Conservation (phyloP, 2,329 filamentous ascomycete genomes). For the Colletotrichum phormii region DNA sequence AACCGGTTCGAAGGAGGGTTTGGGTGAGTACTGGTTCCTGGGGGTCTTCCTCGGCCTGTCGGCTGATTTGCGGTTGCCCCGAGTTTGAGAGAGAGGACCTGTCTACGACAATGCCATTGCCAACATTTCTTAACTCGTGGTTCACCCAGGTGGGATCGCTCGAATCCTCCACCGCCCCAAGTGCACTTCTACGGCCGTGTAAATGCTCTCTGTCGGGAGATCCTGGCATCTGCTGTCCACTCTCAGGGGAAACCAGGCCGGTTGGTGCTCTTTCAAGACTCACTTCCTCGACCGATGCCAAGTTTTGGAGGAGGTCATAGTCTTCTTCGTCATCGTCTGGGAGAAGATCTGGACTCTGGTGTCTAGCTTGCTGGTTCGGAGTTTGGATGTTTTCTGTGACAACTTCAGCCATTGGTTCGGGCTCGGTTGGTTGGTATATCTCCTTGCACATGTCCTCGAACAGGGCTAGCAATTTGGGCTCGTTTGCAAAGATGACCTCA, state of each 20-base stretch:
- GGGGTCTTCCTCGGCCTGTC: not conserved
- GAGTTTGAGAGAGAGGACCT: not conserved
- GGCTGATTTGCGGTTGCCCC: not conserved
- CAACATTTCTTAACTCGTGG: not conserved
- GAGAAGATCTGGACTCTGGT: not conserved
- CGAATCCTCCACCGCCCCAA: not conserved
- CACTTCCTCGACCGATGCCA: too few species aligned
- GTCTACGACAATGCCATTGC: not conserved
- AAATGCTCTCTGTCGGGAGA: not conserved
- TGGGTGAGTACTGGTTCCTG: not conserved
- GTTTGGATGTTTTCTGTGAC: not conserved
- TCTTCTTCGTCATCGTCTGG: not conserved
- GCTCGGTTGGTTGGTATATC: conserved; percentile 48
- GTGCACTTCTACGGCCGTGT: not conserved
- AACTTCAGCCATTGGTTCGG: not conserved
- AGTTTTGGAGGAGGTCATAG: not conserved
- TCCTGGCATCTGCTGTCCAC: not conserved
- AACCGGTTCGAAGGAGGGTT: not conserved
- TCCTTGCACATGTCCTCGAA: conserved; percentile 58
- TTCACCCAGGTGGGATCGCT: not conserved
- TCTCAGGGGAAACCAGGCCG: not conserved
- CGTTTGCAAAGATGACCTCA: conserved; percentile 75
- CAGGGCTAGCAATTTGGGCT: conserved; percentile 55
- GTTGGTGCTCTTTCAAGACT: not conserved
- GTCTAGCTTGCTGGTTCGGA: not conserved